Evolutionary conservation across 2,329 filamentous ascomycete genomes (phyloP).

Genomic region (Trichoderma endophyticum): DNA sequence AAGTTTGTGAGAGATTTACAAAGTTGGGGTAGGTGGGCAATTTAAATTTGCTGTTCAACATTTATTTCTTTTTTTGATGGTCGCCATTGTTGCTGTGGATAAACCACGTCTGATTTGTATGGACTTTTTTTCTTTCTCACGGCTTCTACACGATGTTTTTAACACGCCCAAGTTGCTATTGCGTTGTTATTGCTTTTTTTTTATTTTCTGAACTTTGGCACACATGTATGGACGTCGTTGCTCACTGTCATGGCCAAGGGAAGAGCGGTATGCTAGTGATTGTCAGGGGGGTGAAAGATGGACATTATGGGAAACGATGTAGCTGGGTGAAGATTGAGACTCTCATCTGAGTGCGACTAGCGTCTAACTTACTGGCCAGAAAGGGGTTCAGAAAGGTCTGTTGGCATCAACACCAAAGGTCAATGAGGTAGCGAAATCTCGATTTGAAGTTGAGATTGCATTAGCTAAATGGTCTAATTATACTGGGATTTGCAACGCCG

Average conservation of each 20-base stretch:
- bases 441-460: slow-evolving; percentile 12
- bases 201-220: background rate
- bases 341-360: background rate
- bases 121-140: background rate
- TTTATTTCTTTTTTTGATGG: background rate
- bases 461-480: slow-evolving; percentile 15
- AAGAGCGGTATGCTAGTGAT: background rate
- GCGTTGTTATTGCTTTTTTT: background rate
- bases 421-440: background rate
- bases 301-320: background rate
- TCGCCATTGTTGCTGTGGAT: background rate
- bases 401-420: background rate
- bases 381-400: background rate
- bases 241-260: background rate
- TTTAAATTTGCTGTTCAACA: background rate
- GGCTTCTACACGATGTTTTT: background rate
- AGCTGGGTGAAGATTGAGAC: background rate
- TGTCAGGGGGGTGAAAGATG: background rate
- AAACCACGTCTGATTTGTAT: background rate
- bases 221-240: background rate
- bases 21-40: background rate
- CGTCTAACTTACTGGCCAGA: background rate
- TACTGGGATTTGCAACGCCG: slow-evolving; percentile 6
- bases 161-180: background rate
- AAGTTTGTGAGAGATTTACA: background rate